Percentiles rank a stretch among this genome's conserved stretches.
These are phyloP conservation scores for Wickerhamomyces queroliae DNA, from an alignment of 805 yeast genomes.

Conservation along the genomic window DNA sequence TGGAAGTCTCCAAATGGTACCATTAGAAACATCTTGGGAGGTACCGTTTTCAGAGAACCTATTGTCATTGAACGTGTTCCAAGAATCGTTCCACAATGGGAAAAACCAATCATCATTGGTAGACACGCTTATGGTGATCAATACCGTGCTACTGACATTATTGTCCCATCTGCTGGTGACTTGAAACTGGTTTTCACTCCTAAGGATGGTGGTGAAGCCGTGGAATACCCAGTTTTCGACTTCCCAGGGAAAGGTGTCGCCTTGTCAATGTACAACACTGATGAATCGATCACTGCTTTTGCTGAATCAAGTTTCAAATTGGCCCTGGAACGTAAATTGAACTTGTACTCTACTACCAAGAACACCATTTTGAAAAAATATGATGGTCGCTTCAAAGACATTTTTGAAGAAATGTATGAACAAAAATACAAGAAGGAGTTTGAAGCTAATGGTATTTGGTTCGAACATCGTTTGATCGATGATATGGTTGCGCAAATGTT, in stretches of 20 bases:
- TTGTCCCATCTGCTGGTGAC: slow-evolving; percentile 75
- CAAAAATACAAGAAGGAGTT: slow-evolving; percentile 61
- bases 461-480: slow-evolving; percentile 93
- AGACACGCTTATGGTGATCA: slow-evolving; percentile 98
- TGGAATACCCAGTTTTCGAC: slow-evolving; percentile 58
- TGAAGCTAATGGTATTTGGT: slow-evolving; percentile 84
- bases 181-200: slow-evolving; percentile 76
- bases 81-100: slow-evolving; percentile 86
- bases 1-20: slow-evolving; percentile 98
- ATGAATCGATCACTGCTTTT: slow-evolving; percentile 82
- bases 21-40: slow-evolving; percentile 90
- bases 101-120: slow-evolving; percentile 92
- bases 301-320: slow-evolving; percentile 90
- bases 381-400: slow-evolving; percentile 94
- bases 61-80: slow-evolving; percentile 88
- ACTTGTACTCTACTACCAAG: slow-evolving; percentile 84
- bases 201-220: slow-evolving; percentile 47
- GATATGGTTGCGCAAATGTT: slow-evolving; percentile 99
- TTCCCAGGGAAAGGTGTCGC: slow-evolving; percentile 71
- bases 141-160: slow-evolving; percentile 86
- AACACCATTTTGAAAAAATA: slow-evolving; percentile 91
- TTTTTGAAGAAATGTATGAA: slow-evolving; percentile 78
- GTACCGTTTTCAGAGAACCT: slow-evolving; percentile 96
- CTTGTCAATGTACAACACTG: slow-evolving; percentile 93
- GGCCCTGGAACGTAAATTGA: slow-evolving; percentile 74